A percentile compares a stretch with the other conserved stretches of the same genome.
Conservation (phyloP, 2,329 filamentous ascomycete species). For the Xylaria sp. region DNA sequence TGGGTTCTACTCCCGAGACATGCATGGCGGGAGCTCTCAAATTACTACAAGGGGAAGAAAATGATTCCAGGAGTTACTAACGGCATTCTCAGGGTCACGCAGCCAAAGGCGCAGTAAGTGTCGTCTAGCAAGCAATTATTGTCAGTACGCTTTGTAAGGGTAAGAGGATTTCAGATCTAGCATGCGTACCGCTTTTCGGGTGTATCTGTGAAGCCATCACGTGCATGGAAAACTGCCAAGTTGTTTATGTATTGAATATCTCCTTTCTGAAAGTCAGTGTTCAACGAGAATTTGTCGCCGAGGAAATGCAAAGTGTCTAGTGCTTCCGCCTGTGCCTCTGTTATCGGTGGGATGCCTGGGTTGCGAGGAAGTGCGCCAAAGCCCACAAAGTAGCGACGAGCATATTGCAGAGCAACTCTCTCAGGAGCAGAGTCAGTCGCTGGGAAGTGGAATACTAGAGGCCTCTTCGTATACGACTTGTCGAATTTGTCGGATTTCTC, state of each 20-base stretch:
- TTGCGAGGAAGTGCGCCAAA: conserved; percentile 61
- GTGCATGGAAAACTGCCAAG: conserved; percentile 57
- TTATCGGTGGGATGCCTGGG: conserved; percentile 60
- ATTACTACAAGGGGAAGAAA: no score
- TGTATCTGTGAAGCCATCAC: conserved; percentile 55
- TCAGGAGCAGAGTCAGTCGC: conserved; percentile 53
- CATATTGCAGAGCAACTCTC: conserved; percentile 65
- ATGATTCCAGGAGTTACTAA: no score
- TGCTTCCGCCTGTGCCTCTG: conserved; percentile 58
- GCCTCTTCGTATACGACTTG: conserved; percentile 53
- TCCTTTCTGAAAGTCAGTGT: conserved; percentile 54
- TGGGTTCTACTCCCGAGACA: no score
- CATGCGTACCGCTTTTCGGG: conserved; percentile 50
- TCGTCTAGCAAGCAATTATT: conserved; percentile 42
- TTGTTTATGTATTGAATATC: conserved; percentile 64
- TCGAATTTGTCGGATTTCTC: conserved; percentile 49
- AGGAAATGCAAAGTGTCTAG: conserved; percentile 57
- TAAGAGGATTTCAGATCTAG: background rate
- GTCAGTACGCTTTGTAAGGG: background rate
- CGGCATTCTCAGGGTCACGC: conserved; percentile 53
- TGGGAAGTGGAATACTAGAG: conserved; percentile 62
- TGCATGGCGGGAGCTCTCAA: no score
- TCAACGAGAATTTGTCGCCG: conserved; percentile 52
- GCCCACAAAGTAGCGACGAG: conserved; percentile 62
- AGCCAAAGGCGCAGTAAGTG: conserved; percentile 58